These are phyloP conservation scores for Phytopythium cucurbitacearum DNA, from an alignment of 352 stramenopile genomes.

Conservation along the genomic window DNA sequence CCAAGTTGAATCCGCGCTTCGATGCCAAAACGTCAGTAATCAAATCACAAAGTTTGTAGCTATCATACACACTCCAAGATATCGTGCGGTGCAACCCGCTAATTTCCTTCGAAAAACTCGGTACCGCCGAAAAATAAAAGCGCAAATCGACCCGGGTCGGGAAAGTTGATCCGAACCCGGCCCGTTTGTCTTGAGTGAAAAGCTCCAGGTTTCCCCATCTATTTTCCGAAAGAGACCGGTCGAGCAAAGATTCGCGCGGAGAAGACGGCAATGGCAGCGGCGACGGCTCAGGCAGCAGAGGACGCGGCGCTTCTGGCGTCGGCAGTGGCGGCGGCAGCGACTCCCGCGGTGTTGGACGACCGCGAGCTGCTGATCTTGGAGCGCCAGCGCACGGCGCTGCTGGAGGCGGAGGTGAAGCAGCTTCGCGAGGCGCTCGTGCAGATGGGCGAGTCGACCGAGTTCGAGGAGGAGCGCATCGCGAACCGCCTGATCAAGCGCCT, in stretches of 20 bases:
- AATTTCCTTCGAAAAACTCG: too few species aligned
- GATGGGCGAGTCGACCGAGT: constrained; percentile 79
- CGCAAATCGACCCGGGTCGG: too few species aligned
- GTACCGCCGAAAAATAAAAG: too few species aligned
- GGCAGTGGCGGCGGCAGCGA: background rate
- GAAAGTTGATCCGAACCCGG: too few species aligned
- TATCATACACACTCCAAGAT: too few species aligned
- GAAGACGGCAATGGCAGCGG: background rate
- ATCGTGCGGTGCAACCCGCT: too few species aligned
- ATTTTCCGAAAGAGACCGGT: background rate
- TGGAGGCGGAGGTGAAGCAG: constrained; percentile 65
- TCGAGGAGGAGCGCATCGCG: constrained; percentile 80
- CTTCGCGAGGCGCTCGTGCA: constrained; percentile 68
- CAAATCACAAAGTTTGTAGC: too few species aligned
- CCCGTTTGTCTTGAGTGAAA: too few species aligned
- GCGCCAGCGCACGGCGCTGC: constrained; percentile 63
- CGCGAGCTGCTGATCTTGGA: constrained; percentile 65
- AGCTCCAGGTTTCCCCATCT: background rate
- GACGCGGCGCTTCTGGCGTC: background rate
- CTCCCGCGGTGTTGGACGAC: constrained; percentile 18
- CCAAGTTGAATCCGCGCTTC: too few species aligned
- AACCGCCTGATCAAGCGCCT: constrained; percentile 83
- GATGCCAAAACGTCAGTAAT: too few species aligned
- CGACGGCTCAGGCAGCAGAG: background rate
- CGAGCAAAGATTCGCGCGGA: background rate